These are phyloP conservation scores for Zygotorulaspora mrakii DNA, from an alignment of 1,139 yeast genomes.

Conservation along the genomic window DNA sequence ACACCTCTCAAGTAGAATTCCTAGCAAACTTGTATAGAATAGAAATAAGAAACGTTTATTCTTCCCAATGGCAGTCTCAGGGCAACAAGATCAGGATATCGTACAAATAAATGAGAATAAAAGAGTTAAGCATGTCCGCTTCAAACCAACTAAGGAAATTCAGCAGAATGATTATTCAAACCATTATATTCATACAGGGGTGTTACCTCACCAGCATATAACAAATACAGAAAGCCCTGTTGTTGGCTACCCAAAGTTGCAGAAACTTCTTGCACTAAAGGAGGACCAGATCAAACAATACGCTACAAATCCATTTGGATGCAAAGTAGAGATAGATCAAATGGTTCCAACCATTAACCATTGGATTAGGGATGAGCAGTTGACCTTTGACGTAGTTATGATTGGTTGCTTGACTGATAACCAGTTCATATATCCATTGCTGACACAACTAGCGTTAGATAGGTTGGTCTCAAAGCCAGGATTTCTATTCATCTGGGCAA, in stretches of 20 bases:
- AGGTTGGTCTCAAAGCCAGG: conserved; percentile 81
- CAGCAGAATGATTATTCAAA: conserved; percentile 64
- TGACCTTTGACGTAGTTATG: conserved; percentile 86
- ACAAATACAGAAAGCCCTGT: conserved; percentile 62
- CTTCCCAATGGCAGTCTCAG: background rate
- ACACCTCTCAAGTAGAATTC: no score
- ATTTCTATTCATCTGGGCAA: conserved; percentile 80
- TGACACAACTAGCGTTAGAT: conserved; percentile 65
- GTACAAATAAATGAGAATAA: background rate
- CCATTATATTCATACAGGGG: conserved; percentile 59
- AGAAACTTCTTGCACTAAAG: conserved; percentile 61
- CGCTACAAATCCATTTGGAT: conserved; percentile 65
- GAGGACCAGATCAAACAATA: conserved; percentile 46
- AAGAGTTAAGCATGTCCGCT: conserved; percentile 22
- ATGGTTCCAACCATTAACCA: conserved; percentile 54
- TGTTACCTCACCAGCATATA: conserved; percentile 58
- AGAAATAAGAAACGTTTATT: no score
- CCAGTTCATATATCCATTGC: conserved; percentile 57
- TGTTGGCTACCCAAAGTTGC: conserved; percentile 83
- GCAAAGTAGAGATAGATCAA: conserved; percentile 48
- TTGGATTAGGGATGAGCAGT: conserved; percentile 56
- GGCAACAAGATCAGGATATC: background rate
- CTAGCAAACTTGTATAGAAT: no score
- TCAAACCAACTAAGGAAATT: conserved; percentile 26
- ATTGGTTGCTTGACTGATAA: conserved; percentile 79